Evolutionary conservation across 495 filamentous ascomycete species (phyloP).

Genomic region (Penicillium ucsense): DNA sequence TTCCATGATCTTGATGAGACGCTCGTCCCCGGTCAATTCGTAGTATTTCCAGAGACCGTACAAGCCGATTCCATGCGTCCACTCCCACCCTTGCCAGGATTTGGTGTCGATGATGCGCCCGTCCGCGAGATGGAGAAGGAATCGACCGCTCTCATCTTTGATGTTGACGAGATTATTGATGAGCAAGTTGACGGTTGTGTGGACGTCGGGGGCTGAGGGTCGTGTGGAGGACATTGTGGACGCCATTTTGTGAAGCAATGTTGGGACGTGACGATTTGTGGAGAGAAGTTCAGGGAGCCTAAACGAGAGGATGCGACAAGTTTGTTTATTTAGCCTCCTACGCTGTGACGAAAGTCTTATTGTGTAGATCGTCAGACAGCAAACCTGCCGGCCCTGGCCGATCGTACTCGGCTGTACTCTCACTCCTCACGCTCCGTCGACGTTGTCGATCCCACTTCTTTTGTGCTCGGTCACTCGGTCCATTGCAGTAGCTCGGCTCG

Average conservation of each 20-base stretch:
- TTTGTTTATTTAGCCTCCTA: too few relatives aligned
- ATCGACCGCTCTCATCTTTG: conserved; percentile 57
- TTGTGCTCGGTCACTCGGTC: background rate
- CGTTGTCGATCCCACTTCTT: too few relatives aligned
- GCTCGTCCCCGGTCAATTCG: conserved; percentile 46
- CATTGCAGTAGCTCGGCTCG: background rate
- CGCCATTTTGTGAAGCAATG: too few relatives aligned
- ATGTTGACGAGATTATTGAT: conserved; percentile 63
- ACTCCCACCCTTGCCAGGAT: conserved; percentile 71
- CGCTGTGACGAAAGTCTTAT: too few relatives aligned
- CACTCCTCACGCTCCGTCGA: too few relatives aligned
- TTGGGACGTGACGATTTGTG: too few relatives aligned
- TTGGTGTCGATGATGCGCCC: conserved; percentile 71
- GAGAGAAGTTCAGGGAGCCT: too few relatives aligned
- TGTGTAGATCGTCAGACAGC: too few relatives aligned
- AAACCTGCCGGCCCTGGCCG: too few relatives aligned
- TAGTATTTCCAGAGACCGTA: conserved; percentile 75
- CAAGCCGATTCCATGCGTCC: conserved; percentile 69
- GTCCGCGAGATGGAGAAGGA: conserved; percentile 54
- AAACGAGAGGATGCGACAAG: too few relatives aligned
- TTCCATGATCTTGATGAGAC: conserved; percentile 47
- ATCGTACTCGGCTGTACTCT: too few relatives aligned
- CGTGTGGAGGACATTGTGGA: conserved; percentile 14
- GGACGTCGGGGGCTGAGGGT: conserved; percentile 29
- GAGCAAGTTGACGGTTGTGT: conserved; percentile 47